Base-by-base conservation (phyloP, 2,329 filamentous ascomycete species). In the Aspergillus neotritici region DNA sequence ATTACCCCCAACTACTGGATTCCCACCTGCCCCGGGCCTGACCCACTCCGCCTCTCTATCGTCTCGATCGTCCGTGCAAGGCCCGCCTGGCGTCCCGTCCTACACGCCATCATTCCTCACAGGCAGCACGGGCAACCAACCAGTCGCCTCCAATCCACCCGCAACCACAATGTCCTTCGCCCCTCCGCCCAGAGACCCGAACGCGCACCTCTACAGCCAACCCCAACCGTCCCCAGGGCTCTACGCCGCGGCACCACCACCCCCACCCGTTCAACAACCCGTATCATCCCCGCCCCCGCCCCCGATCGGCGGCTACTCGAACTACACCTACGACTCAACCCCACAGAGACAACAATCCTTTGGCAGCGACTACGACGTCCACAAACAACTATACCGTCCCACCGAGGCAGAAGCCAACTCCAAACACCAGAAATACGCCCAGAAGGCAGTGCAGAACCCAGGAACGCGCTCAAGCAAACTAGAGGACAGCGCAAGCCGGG, bases 351-450 rank as follows among this genome's bases (percentile, higher is more conserved):
- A 52, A 48, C 48, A 33, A 25, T 25, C 21, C 21, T 25, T 25
- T 8, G 46, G 40, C 47, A 63, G 51, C 11, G 64, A 65, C 31
- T 73, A 72, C 44, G 64, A 69, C 46, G 55, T 74, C 8, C 72
- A 75, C 52, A 65, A 54, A 32, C 72, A 74, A 48, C 53, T 73
- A 11, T 74, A 74, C 44, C 56, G 66, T 37, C 71, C 71, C 1
- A 72, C 71, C 0, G 67, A 71, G 40, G 57, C 58, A 12, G 71
- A 74, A 48, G 62, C 62, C 10, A 53, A 53, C 4, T 60, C 59
- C 1, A 61, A 66, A 35, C 57, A 62, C 16, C 62, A 70, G 32
- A 64, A 63, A 40, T 51, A 62, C 37, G 55, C 61, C 6, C 58
- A 65, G 15, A 55, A 62, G 34, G 54, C 62, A 3, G 55, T 57